Evolutionary conservation across 1,284 basidiomycete genomes (phyloP).

Genomic region (Trametes pubescens): DNA sequence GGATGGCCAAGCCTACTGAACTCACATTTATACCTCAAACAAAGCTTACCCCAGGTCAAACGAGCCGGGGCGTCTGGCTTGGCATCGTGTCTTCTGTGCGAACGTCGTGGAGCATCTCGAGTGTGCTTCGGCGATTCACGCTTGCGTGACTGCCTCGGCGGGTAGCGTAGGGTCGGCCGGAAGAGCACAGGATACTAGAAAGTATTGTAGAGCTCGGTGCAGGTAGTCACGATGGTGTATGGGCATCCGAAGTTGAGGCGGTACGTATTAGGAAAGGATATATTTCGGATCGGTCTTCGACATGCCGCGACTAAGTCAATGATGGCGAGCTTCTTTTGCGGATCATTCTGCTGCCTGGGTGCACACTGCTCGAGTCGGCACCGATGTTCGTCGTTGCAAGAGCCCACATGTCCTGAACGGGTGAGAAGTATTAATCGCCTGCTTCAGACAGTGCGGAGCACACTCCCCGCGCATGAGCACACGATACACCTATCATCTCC

Average conservation of each 20-base stretch:
- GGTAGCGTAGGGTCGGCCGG: background rate
- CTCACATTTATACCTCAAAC: slow-evolving; percentile 24
- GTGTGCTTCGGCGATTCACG: slow-evolving; percentile 13
- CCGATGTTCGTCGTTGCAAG: background rate
- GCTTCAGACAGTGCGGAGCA: too few relatives aligned
- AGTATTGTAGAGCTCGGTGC: background rate
- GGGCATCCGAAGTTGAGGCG: slow-evolving; percentile 33
- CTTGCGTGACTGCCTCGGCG: slow-evolving; percentile 22
- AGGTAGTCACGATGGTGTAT: slow-evolving; percentile 23
- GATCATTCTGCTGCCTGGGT: background rate
- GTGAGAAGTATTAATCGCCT: too few relatives aligned
- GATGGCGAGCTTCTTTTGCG: slow-evolving; percentile 5
- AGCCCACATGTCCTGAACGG: background rate
- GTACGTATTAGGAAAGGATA: slow-evolving; percentile 19
- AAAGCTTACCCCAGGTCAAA: background rate
- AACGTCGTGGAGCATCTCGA: slow-evolving; percentile 8
- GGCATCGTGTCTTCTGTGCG: slow-evolving; percentile 2
- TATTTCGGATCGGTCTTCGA: slow-evolving; percentile 21
- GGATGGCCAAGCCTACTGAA: background rate
- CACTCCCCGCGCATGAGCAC: too few relatives aligned
- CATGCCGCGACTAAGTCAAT: slow-evolving; percentile 4
- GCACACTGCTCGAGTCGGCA: background rate
- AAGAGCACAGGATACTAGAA: background rate
- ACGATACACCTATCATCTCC: too few relatives aligned
- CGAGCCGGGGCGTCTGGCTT: slow-evolving; percentile 17